Evolutionary conservation across 345 rosid species (phyloP), one percentile per base, ranked within the genome.

Genomic region (Corymbia maculata): DNA sequence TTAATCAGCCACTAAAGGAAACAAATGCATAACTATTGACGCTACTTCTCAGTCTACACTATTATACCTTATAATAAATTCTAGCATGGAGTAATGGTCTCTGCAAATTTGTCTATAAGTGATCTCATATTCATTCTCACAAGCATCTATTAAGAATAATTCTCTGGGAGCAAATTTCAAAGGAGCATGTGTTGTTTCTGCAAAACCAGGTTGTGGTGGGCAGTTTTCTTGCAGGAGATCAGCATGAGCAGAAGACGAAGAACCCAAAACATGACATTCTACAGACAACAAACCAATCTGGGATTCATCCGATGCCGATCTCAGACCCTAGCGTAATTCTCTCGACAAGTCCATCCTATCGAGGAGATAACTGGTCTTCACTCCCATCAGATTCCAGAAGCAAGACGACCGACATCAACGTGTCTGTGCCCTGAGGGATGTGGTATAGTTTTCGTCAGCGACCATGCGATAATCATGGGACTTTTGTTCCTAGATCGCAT

Each of bases 171-270:
- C 82, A 75, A 75, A 75, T 75, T 36, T 75, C 6, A 14, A 75
- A 7, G 13, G 15, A 59, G 68, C 9, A 50, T 19, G 16, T 61
- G 59, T 90, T 88, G 44, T 86, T 52, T 89, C 75, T 85, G 79
- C 86, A 80, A 88, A 52, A 32, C 88, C 92, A 96, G 94, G 97
- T 97, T 19, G 96, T 97, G 5, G 92, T 96, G 70, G 99, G 99
- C 86, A 96, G 98, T 90, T 97, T 96, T 93, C 92, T 96, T 51
- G 94, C 96, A 0, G 95, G 94, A 87, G 91, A 93, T 89, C 99
- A 94, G 51, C 98, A 92, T 13, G 96, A 97, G 87, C 96, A 93
- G 85, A 93, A 92, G 90, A 91, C 91, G 1, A 96, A 92, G 92
- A 93, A 94, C 86, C 92, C 89, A 85, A 95, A 95, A 88, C 90